Evolutionary conservation across 192 early-diverging fungal genomes (phyloP).

Genomic region (Diversispora epigaea): DNA sequence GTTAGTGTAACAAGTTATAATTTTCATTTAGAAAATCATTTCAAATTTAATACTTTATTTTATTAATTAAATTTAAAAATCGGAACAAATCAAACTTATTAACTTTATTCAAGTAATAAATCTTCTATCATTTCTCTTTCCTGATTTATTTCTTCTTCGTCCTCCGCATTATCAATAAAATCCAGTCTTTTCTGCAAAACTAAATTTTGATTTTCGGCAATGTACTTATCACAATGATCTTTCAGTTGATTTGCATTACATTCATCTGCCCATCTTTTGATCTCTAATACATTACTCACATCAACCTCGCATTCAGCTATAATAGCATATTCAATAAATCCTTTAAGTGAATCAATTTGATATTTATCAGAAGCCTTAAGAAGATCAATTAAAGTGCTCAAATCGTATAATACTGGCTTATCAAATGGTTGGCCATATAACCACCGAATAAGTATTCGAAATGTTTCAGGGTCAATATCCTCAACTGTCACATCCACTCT

Average conservation of each 20-base stretch:
- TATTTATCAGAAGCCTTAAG: neutral
- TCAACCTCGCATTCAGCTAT: neutral
- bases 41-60: no score
- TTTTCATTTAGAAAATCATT: no score
- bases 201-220: neutral
- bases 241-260: neutral
- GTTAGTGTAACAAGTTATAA: no score
- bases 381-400: neutral
- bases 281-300: neutral
- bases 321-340: neutral
- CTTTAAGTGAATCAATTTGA: neutral
- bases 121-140: neutral
- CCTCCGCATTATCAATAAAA: neutral
- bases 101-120: no score
- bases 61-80: no score
- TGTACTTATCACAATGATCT: neutral
- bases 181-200: neutral
- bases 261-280: neutral
- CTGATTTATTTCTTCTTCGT: neutral
- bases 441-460: neutral
- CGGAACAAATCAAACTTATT: no score
- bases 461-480: neutral
- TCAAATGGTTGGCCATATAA: constrained; percentile 13
- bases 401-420: neutral
- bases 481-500: neutral